These are phyloP conservation scores for Afroboletus lepidellus DNA, from an alignment of 1,284 basidiomycete species.

Conservation along the genomic window DNA sequence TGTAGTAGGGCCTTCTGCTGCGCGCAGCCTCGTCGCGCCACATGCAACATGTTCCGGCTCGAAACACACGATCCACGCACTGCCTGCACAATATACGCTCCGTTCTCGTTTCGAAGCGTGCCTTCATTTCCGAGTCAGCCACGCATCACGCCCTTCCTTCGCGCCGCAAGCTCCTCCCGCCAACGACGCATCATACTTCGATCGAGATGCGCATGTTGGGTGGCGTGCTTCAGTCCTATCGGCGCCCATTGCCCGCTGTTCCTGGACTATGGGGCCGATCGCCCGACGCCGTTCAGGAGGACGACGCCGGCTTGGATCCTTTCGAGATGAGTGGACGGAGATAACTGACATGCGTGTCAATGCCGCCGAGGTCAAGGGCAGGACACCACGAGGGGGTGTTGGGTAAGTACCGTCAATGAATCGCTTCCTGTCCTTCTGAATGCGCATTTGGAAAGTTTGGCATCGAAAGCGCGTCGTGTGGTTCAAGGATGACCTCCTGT, in stretches of 20 bases:
- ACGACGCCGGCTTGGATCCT: constrained; percentile 1
- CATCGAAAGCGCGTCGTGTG: constrained; percentile 21
- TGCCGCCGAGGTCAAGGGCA: constrained; percentile 23
- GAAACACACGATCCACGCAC: constrained; percentile 26
- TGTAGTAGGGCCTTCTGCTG: constrained; percentile 8
- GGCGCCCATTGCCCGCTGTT: constrained; percentile 6
- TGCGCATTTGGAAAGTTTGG: constrained; percentile 30
- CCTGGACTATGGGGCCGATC: constrained; percentile 12
- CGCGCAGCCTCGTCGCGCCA: constrained; percentile 22
- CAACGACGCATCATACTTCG: constrained; percentile 4
- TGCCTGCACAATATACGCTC: constrained; percentile 13
- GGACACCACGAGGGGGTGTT: constrained; percentile 25
- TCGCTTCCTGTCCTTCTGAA: constrained; percentile 10
- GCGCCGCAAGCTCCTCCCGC: constrained; percentile 11
- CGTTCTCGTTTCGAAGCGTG: constrained; percentile 17
- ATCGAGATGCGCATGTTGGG: constrained; percentile 9
- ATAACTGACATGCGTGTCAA: constrained; percentile 11
- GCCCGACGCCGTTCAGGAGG: constrained; percentile 6
- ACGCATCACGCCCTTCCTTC: constrained; percentile 8
- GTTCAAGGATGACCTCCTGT: constrained; percentile 6
- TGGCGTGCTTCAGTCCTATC: constrained; percentile 7
- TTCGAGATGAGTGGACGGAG: constrained; percentile 10
- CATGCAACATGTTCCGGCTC: constrained; percentile 31
- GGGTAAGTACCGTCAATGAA: constrained; percentile 1
- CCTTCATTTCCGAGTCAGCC: constrained; percentile 24